phyloP scores from a whole-genome alignment of 768 basidiomycete genomes.

The Serendipita sp. region DNA sequence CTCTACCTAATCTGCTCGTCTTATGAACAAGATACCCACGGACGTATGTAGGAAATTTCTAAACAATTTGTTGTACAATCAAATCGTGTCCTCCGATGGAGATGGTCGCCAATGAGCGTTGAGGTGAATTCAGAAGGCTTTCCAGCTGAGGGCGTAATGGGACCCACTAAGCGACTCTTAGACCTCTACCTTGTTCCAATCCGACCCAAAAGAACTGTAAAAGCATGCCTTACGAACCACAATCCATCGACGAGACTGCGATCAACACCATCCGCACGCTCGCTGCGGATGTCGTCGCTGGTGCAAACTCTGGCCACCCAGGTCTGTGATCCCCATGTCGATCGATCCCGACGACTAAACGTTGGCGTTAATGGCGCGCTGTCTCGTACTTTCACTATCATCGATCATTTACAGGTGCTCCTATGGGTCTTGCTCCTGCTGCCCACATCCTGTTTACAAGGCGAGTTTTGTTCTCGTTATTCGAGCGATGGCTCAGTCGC shows the following conservation, averaged over 20 bases:
- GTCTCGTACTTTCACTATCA: too few relatives aligned
- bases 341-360: neutral
- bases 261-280: conserved; percentile 64
- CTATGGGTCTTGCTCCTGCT: conserved; percentile 84
- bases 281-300: conserved; percentile 59
- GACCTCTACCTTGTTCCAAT: neutral
- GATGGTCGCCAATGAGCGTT: neutral
- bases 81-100: neutral
- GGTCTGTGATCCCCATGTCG: conserved; percentile 28
- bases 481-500: conserved; percentile 21
- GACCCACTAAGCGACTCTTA: neutral
- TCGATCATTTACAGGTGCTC: conserved; percentile 46
- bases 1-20: neutral
- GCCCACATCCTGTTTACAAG: conserved; percentile 68
- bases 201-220: neutral
- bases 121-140: too few relatives aligned
- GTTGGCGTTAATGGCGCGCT: neutral
- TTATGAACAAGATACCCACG: too few relatives aligned
- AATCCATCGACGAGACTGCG: conserved; percentile 35
- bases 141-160: neutral
- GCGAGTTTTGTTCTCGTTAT: conserved; percentile 22
- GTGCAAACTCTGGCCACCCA: conserved; percentile 90
- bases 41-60: neutral
- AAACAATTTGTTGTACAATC: neutral
- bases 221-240: conserved; percentile 15